These are phyloP conservation scores for Solanum microdontum DNA, from an alignment of 257 asterid genomes.

Conservation along the genomic window DNA sequence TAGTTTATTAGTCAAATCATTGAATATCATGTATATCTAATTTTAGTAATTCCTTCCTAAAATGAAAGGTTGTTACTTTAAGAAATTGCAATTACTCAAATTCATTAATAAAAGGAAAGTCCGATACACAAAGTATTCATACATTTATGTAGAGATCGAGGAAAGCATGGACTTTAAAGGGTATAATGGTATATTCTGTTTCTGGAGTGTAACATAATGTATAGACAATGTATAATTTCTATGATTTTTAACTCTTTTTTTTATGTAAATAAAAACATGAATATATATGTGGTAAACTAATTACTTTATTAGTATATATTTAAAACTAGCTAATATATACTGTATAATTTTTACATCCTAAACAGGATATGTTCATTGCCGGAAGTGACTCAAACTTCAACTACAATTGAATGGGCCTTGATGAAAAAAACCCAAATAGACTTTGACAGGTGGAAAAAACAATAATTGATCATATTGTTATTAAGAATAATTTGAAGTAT, in stretches of 20 bases:
- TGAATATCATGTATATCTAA: background rate
- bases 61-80: background rate
- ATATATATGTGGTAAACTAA: too few species aligned
- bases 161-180: background rate
- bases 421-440: slow-evolving; percentile 10
- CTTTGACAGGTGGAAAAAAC: background rate
- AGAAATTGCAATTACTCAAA: background rate
- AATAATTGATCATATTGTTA: slow-evolving; percentile 8
- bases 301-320: too few species aligned
- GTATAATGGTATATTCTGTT: background rate
- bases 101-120: background rate
- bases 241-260: too few species aligned
- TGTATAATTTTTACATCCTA: background rate
- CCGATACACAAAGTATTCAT: too few species aligned
- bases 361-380: background rate
- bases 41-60: background rate
- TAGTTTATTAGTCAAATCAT: background rate
- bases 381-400: slow-evolving; percentile 22
- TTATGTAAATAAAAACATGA: too few species aligned
- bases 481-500: slow-evolving; percentile 1
- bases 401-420: slow-evolving; percentile 5
- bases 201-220: too few species aligned
- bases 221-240: too few species aligned
- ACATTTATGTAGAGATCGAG: background rate
- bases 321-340: background rate